Conservation (phyloP, 495 filamentous ascomycete genomes). For the Lepraria neglecta region DNA sequence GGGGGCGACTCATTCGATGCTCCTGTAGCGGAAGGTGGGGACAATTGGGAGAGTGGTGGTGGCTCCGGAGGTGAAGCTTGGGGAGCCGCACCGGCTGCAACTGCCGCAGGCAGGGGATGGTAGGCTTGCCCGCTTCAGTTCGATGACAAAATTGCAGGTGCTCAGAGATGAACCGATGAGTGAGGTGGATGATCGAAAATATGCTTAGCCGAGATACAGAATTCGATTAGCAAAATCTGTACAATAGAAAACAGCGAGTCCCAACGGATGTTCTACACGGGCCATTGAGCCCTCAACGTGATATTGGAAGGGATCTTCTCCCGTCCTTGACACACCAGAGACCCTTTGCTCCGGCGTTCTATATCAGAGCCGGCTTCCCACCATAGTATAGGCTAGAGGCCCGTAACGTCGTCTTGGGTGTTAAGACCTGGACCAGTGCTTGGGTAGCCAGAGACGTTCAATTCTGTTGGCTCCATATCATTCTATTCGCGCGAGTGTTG, state of each 20-base stretch:
- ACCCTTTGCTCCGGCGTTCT: too few species aligned
- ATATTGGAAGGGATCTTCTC: neutral
- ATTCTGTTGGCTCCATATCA: neutral
- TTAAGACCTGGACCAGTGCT: too few species aligned
- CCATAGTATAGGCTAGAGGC: too few species aligned
- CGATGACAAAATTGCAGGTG: neutral
- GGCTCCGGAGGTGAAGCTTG: neutral
- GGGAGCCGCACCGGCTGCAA: too few species aligned
- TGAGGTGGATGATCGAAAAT: neutral
- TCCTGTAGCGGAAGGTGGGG: conserved; percentile 15
- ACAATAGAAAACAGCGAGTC: neutral
- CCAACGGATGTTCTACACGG: neutral
- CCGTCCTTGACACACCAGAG: too few species aligned
- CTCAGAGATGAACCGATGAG: neutral
- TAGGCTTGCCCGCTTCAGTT: neutral
- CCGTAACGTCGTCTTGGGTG: too few species aligned
- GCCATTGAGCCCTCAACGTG: neutral
- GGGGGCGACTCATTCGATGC: neutral
- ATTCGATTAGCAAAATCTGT: neutral
- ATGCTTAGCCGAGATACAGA: neutral
- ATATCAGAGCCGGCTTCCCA: too few species aligned
- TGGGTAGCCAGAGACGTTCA: neutral
- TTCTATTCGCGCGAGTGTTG: too few species aligned
- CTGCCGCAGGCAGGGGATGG: neutral
- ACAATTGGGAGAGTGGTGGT: conserved; percentile 11